phyloP scores from a whole-genome alignment of 331 rosid species.

The Quercus phellos region DNA sequence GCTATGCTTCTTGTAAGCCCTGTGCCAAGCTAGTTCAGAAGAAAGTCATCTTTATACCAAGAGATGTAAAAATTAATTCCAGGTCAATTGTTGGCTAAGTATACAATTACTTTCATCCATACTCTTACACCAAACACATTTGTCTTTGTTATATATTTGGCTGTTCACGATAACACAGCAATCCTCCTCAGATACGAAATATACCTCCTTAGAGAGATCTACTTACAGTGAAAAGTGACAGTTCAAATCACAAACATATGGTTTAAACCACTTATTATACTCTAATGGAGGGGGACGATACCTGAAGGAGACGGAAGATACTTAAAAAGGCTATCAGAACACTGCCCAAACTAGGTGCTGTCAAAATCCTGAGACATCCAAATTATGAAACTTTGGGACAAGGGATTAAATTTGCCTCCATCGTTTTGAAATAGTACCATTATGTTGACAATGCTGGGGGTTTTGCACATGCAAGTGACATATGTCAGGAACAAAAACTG shows the following conservation, averaged over 20 bases:
- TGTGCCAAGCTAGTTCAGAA: too few species aligned
- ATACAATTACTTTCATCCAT: too few species aligned
- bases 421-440: constrained; percentile 27
- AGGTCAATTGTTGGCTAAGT: too few species aligned
- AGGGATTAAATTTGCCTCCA: constrained; percentile 36
- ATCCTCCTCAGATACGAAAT: too few species aligned
- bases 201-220: neutral
- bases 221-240: neutral
- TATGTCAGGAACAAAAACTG: constrained; percentile 67
- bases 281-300: neutral
- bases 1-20: too few species aligned
- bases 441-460: constrained; percentile 17
- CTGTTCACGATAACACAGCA: too few species aligned
- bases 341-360: neutral
- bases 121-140: too few species aligned
- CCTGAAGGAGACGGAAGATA: too few species aligned
- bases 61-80: too few species aligned
- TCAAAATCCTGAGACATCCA: constrained; percentile 9
- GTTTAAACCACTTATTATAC: neutral
- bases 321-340: neutral
- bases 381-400: neutral
- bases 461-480: constrained; percentile 33
- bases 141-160: too few species aligned
- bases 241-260: neutral
- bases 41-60: too few species aligned